A percentile compares a stretch with the other conserved stretches of the same genome.
phyloP scores from a whole-genome alignment of 257 asterid genomes.

The Solanum lignicaule region DNA sequence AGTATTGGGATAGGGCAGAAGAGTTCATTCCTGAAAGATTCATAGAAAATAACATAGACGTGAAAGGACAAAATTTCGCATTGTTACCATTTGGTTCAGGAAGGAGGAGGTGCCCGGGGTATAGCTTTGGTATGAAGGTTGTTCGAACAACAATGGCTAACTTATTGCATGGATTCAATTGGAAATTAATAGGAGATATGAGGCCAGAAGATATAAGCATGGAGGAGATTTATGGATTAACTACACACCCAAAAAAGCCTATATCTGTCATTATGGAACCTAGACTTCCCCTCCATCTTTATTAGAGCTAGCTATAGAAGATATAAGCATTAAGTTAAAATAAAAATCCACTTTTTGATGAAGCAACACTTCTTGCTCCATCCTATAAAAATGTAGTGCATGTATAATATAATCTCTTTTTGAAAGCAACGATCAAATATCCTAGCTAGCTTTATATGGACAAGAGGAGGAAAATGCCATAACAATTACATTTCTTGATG shows the following conservation, averaged over 20 bases:
- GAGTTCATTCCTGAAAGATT: neutral
- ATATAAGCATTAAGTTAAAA: neutral
- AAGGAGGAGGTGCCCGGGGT: neutral
- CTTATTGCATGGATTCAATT: neutral
- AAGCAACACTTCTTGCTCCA: neutral
- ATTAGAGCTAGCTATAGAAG: neutral
- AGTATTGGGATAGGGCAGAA: neutral
- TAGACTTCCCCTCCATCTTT: constrained; percentile 14
- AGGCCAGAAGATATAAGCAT: constrained; percentile 14
- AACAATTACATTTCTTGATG: too few relatives aligned
- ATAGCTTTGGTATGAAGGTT: neutral
- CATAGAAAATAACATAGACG: neutral
- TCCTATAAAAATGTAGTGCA: neutral
- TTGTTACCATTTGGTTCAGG: neutral
- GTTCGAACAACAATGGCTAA: neutral
- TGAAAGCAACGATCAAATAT: too few relatives aligned
- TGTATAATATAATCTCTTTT: too few relatives aligned
- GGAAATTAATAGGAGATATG: constrained; percentile 5
- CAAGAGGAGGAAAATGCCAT: neutral
- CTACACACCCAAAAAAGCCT: constrained; percentile 6
- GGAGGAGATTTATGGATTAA: constrained; percentile 17
- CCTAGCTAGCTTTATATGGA: neutral
- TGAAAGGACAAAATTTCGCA: neutral
- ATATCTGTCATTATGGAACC: constrained; percentile 11
- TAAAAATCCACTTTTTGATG: neutral